Evolutionary conservation across 83 land plant species (phyloP), one percentile per base, ranked within the genome.

Genomic region (Picea mariana): DNA sequence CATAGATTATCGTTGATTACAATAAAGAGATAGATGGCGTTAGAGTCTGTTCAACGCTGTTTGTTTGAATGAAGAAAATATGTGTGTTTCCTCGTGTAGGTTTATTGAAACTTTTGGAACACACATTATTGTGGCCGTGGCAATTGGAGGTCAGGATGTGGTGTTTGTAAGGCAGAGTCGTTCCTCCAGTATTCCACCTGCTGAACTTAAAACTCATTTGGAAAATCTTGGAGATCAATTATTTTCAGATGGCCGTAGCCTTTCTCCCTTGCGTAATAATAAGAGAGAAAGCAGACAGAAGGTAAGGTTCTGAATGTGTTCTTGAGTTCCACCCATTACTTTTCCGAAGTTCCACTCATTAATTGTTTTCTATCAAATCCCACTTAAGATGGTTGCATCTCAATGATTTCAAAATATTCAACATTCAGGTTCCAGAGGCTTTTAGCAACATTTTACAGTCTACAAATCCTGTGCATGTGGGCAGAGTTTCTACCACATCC

Each of bases 91-190:
- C 44, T 67, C 83, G 62, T 61, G 63, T 86, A 94, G 96, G 84
- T 94, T 94, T 81, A 94, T 94, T 23, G 86, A 85, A 67, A 83
- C 76, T 6, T 92, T 87, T 85, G 96, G 96, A n/a, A 92, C 96
- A 62, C 96, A 94, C 77, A 85, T 94, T 62, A 90, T 94, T 58
- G 87, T 89, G 2, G 89, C 89, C 13, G 81, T 90, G 67, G 87
- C 86, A 38, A 58, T 94, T 78, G 94, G 96, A 27, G 96, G 96
- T 20, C 94, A 88, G 59, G 94, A 94, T 86, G 73, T 94, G 47
- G 64, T 94, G 59, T 90, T 87, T 80, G 87, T 92, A 6, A 83
- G 85, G 73, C 94, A 94, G 82, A 84, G 21, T 55, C 87, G 67
- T 61, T 85, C 93, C 24, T 94, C 97, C 62, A 21, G 88, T 17